Evolutionary conservation across 2,329 filamentous ascomycete genomes (phyloP), one percentile per base, ranked within the genome.

Genomic region (Neonectria coccinea): DNA sequence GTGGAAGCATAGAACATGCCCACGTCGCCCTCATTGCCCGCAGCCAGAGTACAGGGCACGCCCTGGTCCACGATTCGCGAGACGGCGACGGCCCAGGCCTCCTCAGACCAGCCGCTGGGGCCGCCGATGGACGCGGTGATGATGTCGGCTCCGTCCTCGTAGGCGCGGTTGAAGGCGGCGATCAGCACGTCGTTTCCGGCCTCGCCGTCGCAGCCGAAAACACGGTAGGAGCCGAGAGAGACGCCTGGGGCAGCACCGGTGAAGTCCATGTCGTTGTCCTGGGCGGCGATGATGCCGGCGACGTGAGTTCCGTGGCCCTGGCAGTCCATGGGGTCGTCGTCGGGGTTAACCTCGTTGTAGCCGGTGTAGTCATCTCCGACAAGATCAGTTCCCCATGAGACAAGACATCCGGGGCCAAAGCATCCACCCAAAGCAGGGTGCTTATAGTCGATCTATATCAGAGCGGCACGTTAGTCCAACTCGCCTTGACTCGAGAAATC

Each of bases 381-480:
- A 45, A 89, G 79, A 66, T 89, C 87, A 39, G 80, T 80, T 18
- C 89, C 89, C 62, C 83, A 85, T 4, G 82, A 80, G 18, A 91
- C 85, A 44, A 89, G 79, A 68, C 84, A 90, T 12, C 83, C 86
- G 1, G 80, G 71, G 2, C 89, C 89, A 72, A 90, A 90, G 71
- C 88, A 88, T 51, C 87, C 88, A 16, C 89, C 89, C 0, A 91
- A 83, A 29, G 87, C 86, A 2, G 88, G 86, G 70, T 91, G 88
- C 1, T 79, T 82, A 72, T 90, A 91, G 73, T 91, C 89, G 52
- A 89, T 78, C 83, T 85, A 47, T 2, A 22, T 1, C 0, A 18
- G 5, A 6, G 22, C 29, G 10, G 41, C 12, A 7, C 27, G 27
- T 53, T 9, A 36, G 25, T 22, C 14, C 25, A 11, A 18, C 9